A percentile compares a stretch with the other conserved stretches of the same genome.
Conservation (phyloP, 768 basidiomycete species). For the Auricularia sp. region DNA sequence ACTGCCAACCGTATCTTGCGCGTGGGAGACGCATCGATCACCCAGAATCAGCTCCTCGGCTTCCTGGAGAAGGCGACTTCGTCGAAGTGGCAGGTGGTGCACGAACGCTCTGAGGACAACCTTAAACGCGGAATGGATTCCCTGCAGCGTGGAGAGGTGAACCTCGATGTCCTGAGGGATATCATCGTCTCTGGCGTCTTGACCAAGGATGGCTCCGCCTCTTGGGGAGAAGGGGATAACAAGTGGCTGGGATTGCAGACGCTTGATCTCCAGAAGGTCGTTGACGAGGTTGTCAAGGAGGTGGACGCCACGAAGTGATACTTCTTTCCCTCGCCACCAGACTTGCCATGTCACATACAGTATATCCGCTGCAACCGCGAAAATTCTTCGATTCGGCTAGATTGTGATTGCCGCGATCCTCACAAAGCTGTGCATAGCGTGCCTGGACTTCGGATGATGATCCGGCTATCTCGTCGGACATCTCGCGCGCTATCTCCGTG, state of each 20-base stretch:
- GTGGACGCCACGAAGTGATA: background rate
- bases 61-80: background rate
- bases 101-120: background rate
- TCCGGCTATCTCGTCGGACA: too few relatives aligned
- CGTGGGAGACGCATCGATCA: background rate
- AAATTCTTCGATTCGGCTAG: too few relatives aligned
- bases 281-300: background rate
- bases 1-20: slow-evolving; percentile 3
- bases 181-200: background rate
- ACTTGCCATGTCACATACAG: too few relatives aligned
- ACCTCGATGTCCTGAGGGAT: background rate
- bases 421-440: too few relatives aligned
- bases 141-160: background rate
- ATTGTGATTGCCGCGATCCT: too few relatives aligned
- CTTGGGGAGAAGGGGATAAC: slow-evolving; percentile 2
- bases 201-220: background rate
- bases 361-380: too few relatives aligned
- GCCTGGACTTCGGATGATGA: too few relatives aligned
- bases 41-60: background rate
- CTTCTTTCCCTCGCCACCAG: too few relatives aligned
- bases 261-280: slow-evolving; percentile 3
- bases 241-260: background rate
- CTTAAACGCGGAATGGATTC: background rate
- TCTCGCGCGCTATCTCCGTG: background rate
- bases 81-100: background rate